A percentile compares a stretch with the other conserved stretches of the same genome.
These are phyloP conservation scores for Cylindricascospora bacillispora DNA, from an alignment of 1,139 yeast species.

Conservation along the genomic window DNA sequence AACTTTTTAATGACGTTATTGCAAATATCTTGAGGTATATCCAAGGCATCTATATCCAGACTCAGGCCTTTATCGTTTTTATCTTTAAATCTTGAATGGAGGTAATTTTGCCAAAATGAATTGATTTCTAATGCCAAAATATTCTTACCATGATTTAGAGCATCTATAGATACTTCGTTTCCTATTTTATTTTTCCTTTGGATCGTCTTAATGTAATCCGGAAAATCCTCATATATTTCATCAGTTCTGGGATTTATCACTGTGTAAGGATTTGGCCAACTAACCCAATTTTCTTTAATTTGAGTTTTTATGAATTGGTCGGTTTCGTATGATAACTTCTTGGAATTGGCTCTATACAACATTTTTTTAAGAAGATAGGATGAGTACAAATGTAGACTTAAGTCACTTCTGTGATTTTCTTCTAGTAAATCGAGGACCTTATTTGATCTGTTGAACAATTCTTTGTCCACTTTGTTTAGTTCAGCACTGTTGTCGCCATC, in stretches of 20 bases:
- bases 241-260: constrained; percentile 20
- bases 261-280: constrained; percentile 22
- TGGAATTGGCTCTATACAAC: constrained; percentile 18
- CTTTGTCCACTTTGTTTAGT: constrained; percentile 5
- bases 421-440: constrained; percentile 20
- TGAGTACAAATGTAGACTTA: constrained; percentile 23
- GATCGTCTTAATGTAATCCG: constrained; percentile 1
- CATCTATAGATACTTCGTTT: constrained; percentile 1
- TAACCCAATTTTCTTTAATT: constrained; percentile 22
- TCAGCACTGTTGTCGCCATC: constrained; percentile 1
- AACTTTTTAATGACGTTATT: constrained; percentile 14
- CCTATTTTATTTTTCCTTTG: background rate
- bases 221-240: constrained; percentile 17
- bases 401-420: constrained; percentile 20
- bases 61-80: constrained; percentile 9
- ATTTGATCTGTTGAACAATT: constrained; percentile 13
- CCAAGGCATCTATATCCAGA: constrained; percentile 18
- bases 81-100: background rate
- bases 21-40: constrained; percentile 12
- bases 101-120: constrained; percentile 20
- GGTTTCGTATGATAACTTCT: constrained; percentile 14
- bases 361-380: constrained; percentile 18
- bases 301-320: constrained; percentile 18
- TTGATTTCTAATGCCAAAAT: constrained; percentile 20
- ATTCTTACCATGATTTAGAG: constrained; percentile 13